Conservation (phyloP, 176 grass and related monocot species). For the sorghum (Sorghum bicolor) region DNA sequence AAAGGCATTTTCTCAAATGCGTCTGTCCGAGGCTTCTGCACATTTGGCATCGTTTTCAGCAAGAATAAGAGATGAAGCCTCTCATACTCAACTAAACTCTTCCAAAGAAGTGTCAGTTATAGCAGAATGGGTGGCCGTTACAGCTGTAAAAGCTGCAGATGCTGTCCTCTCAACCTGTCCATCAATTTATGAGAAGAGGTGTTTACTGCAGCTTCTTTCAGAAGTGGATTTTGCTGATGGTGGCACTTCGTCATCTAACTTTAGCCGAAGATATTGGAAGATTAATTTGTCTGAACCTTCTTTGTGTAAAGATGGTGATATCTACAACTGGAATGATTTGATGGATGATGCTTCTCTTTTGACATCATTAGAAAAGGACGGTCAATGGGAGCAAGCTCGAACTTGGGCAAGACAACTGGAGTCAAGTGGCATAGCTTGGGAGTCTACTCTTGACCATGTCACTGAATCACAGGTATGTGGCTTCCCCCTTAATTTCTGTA, state of each 20-base stretch:
- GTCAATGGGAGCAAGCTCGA: conserved; percentile 85
- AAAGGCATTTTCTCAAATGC: conserved; percentile 99
- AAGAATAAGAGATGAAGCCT: conserved; percentile 77
- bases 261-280: conserved; percentile 83
- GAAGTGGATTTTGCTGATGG: conserved; percentile 91
- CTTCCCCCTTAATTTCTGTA: background rate
- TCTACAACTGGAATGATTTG: conserved; percentile 62
- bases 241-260: conserved; percentile 73
- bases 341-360: conserved; percentile 86
- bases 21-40: conserved; percentile 75
- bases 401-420: conserved; percentile 89
- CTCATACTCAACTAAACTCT: conserved; percentile 37
- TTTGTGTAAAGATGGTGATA: conserved; percentile 59
- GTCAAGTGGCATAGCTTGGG: conserved; percentile 64
- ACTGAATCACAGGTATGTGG: conserved; percentile 91
- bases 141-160: conserved; percentile 91
- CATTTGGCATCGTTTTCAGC: conserved; percentile 80
- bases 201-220: conserved; percentile 77
- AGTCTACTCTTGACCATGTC: conserved; percentile 86
- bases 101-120: conserved; percentile 59
- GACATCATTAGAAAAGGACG: conserved; percentile 68
- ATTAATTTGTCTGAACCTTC: conserved; percentile 77
- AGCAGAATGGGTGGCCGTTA: conserved; percentile 66
- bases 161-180: conserved; percentile 78
- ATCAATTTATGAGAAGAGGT: conserved; percentile 86